A percentile compares a stretch with the other conserved stretches of the same genome.
phyloP scores from a whole-genome alignment of 495 filamentous ascomycete species.

The Usnea hakonensis region DNA sequence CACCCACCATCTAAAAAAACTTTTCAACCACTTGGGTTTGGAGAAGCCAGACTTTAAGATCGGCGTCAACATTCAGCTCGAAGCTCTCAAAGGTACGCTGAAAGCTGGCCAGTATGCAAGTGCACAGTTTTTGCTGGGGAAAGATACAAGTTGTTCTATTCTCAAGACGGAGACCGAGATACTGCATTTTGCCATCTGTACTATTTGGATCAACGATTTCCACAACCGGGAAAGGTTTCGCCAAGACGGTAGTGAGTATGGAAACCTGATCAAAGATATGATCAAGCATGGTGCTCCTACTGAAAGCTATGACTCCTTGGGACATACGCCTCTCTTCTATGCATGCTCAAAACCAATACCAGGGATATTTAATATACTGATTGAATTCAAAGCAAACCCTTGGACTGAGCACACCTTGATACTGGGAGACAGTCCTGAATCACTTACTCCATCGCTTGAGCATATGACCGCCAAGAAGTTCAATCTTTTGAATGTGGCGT shows the following conservation, averaged over 20 bases:
- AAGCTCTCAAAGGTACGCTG: conserved; percentile 1
- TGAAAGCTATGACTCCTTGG: not conserved
- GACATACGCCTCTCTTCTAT: not conserved
- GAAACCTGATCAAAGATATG: not conserved
- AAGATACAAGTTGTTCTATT: not conserved
- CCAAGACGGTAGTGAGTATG: not conserved
- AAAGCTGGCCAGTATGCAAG: not conserved
- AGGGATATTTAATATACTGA: not conserved
- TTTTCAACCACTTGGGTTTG: not conserved
- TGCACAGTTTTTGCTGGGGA: not conserved
- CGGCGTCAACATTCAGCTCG: not conserved
- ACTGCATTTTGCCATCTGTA: not conserved
- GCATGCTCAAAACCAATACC: not conserved
- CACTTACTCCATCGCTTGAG: not conserved
- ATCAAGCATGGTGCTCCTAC: conserved; percentile 1
- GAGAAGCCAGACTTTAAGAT: not conserved
- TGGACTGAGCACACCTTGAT: not conserved
- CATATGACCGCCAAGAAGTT: not conserved
- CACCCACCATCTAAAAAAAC: not conserved
- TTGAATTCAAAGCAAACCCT: not conserved
- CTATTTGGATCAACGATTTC: not conserved
- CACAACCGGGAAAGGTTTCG: not conserved
- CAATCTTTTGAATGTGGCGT: not conserved
- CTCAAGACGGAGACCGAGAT: not conserved
- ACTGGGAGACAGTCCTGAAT: not conserved